A percentile compares a stretch with the other conserved stretches of the same genome.
phyloP scores from a whole-genome alignment of 805 yeast genomes.

The Candida koratica region DNA sequence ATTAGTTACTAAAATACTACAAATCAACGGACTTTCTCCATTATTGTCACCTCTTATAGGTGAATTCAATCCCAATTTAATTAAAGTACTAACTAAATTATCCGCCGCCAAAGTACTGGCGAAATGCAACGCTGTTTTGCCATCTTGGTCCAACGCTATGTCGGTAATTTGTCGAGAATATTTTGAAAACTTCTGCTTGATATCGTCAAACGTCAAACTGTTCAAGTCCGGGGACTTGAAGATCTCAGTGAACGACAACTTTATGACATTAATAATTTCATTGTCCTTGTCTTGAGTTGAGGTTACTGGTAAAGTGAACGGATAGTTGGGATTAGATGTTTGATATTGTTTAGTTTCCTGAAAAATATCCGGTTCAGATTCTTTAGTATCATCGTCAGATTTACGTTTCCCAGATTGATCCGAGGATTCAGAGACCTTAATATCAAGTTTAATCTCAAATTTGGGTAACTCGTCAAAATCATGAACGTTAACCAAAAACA shows the following conservation, averaged over 20 bases:
- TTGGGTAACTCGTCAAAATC: constrained; percentile 38
- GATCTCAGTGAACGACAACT: constrained; percentile 29
- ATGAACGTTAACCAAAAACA: constrained; percentile 43
- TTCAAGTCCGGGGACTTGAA: constrained; percentile 30
- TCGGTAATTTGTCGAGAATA: constrained; percentile 21
- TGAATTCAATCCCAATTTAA: constrained; percentile 32
- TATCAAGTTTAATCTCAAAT: constrained; percentile 6
- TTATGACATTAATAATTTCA: constrained; percentile 30
- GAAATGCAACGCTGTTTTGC: constrained; percentile 42
- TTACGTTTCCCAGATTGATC: constrained; percentile 1
- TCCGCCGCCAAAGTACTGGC: constrained; percentile 39
- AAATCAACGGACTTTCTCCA: constrained; percentile 46
- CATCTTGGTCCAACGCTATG: constrained; percentile 36
- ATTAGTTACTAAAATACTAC: constrained; percentile 81
- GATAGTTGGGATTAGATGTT: constrained; percentile 33
- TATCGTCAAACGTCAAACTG: constrained; percentile 19
- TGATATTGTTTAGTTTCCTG: constrained; percentile 17
- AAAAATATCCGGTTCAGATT: neutral
- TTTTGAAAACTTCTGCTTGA: constrained; percentile 23
- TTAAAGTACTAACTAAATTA: constrained; percentile 31
- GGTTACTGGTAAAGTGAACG: constrained; percentile 32
- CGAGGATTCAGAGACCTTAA: neutral
- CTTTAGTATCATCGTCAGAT: constrained; percentile 2
- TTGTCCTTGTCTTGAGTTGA: constrained; percentile 19
- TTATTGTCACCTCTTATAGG: constrained; percentile 37